These are phyloP conservation scores for Penicillium decumbens DNA, from an alignment of 2,329 filamentous ascomycete species.

Conservation along the genomic window DNA sequence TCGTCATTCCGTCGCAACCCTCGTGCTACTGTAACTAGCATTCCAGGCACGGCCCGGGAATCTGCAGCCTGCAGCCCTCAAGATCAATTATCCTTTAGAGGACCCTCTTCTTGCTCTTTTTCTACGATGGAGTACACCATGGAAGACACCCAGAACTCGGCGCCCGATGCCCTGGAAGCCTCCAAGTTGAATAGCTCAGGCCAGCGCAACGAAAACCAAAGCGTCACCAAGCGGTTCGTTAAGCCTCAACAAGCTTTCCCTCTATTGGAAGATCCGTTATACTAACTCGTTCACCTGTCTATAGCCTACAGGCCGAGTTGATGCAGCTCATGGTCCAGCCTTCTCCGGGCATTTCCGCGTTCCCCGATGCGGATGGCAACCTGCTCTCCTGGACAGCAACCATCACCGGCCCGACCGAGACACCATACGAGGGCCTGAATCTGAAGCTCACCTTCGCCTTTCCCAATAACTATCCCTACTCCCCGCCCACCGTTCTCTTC, in stretches of 20 bases:
- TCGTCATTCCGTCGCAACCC: conserved; percentile 34
- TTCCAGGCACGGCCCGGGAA: conserved; percentile 18
- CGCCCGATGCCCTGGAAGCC: conserved; percentile 58
- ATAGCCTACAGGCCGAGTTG: conserved; percentile 88
- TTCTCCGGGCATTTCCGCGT: conserved; percentile 89
- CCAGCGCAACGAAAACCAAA: conserved; percentile 63
- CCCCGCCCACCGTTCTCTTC: conserved; percentile 86
- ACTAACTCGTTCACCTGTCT: conserved; percentile 1
- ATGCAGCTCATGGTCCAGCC: conserved; percentile 98
- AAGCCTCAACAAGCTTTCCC: background rate
- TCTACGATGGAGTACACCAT: conserved; percentile 51
- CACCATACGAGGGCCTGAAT: conserved; percentile 79
- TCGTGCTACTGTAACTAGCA: conserved; percentile 22
- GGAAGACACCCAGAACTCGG: conserved; percentile 64
- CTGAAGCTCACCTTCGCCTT: conserved; percentile 93
- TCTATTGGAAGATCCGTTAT: background rate
- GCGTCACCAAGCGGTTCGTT: conserved; percentile 70
- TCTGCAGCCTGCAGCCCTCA: conserved; percentile 12
- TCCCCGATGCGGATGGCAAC: conserved; percentile 85
- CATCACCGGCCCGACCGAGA: conserved; percentile 84
- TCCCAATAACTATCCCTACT: conserved; percentile 88
- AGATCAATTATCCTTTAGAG: conserved; percentile 5
- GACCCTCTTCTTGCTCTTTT: background rate
- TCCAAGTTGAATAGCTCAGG: conserved; percentile 56
- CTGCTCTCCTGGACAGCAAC: conserved; percentile 90